Conservation (phyloP, 2,329 filamentous ascomycete genomes). For the Cercospora sp. region DNA sequence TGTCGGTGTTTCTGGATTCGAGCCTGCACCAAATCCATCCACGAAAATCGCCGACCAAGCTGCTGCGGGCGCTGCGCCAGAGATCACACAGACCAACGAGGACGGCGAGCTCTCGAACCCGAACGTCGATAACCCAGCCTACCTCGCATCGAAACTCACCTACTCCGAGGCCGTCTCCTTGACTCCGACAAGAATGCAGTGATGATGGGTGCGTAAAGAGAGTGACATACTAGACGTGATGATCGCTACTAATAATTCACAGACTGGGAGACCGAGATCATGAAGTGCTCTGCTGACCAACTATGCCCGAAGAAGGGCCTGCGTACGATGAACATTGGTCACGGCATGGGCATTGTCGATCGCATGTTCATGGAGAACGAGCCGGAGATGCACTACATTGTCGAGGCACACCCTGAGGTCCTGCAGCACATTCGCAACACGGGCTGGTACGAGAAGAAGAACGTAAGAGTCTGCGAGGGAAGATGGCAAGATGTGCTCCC, state of each 20-base stretch:
- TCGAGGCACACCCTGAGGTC: slow-evolving; percentile 55
- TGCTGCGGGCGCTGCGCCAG: slow-evolving; percentile 28
- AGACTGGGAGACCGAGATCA: slow-evolving; percentile 55
- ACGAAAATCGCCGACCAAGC: slow-evolving; percentile 32
- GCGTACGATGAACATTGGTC: slow-evolving; percentile 53
- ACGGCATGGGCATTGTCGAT: slow-evolving; percentile 56
- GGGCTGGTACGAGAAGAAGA: slow-evolving; percentile 52
- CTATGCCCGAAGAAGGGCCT: slow-evolving; percentile 44
- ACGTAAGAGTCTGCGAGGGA: slow-evolving; percentile 52
- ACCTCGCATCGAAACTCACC: slow-evolving; percentile 51
- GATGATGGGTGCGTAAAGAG: slow-evolving; percentile 39
- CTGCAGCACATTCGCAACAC: slow-evolving; percentile 48
- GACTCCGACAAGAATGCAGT: slow-evolving; percentile 54
- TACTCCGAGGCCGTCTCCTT: slow-evolving; percentile 51
- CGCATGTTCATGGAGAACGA: slow-evolving; percentile 48
- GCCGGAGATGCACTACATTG: slow-evolving; percentile 51
- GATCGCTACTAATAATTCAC: slow-evolving; percentile 35
- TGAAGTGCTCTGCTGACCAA: slow-evolving; percentile 49
- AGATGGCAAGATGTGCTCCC: slow-evolving; percentile 54
- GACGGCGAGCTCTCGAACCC: slow-evolving; percentile 37
- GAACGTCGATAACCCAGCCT: slow-evolving; percentile 50
- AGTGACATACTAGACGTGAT: neutral
- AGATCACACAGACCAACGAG: slow-evolving; percentile 32
- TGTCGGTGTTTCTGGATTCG: slow-evolving; percentile 33
- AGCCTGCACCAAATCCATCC: slow-evolving; percentile 39